Evolutionary conservation across 2,329 filamentous ascomycete species (phyloP), one percentile per base, ranked within the genome.

Genomic region (Sporothrix brunneoviolacea): DNA sequence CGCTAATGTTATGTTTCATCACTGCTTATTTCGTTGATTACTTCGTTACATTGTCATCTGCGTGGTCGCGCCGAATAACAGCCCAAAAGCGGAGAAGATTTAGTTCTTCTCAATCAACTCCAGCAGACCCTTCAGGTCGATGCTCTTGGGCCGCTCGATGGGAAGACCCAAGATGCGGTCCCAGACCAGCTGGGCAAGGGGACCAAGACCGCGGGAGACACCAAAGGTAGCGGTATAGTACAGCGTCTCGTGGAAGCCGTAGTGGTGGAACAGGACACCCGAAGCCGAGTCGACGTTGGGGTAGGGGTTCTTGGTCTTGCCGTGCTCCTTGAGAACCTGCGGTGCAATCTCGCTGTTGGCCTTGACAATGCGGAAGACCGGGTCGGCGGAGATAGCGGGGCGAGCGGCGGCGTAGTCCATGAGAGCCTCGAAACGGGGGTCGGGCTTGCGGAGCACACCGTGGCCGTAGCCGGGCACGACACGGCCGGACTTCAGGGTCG

Each of bases 231-330:
- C 82, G 4, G 82, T 84, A 74, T 97, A 98, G 76, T 97, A 98
- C 10, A 97, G 77, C 0, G 91, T 95, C 74, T 97, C 89, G 67
- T 88, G 86, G 82, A 98, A 95, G 52, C 91, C 93, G 67, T 95
- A 98, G 75, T 97, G 90, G 71, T 97, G 85, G 82, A 98, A 97
- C 43, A 98, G 78, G 6, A 97, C 91, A 57, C 93, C 93, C 1
- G 90, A 95, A 56, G 82, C 85, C 42, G 86, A 90, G 70, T 98
- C 93, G 55, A 98, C 93, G 67, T 98, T 98, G 57, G 93, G 93
- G 71, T 91, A 95, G 2, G 93, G 90, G 73, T 95, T 95, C 79
- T 95, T 95, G 59, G 90, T 95, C 84, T 96, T 97, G 69, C 93
- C 93, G 66, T 98, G 93, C 73, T 96, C 83, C 62, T 82, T 93